Evolutionary conservation across 140 eudicot species (phyloP).

Genomic region (Senecio squalidus): DNA sequence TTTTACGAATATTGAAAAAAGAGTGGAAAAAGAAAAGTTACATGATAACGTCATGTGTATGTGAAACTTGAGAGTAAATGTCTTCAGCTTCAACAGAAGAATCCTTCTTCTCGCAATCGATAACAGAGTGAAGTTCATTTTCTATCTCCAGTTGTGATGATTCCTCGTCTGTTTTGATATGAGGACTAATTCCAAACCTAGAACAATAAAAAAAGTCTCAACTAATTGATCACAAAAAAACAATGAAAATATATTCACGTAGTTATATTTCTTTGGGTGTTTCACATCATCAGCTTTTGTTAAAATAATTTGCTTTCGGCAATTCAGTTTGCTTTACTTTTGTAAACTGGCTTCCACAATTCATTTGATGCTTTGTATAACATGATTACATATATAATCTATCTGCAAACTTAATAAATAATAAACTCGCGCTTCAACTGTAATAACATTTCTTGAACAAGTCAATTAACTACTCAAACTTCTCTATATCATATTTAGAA

Average conservation of each 20-base stretch:
- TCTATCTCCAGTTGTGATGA: background rate
- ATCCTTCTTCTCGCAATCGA: conserved; percentile 52
- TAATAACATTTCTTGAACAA: too few species aligned
- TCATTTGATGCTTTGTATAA: too few species aligned
- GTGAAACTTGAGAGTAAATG: conserved; percentile 60
- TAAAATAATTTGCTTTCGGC: too few species aligned
- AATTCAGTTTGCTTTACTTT: background rate
- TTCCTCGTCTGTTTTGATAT: background rate
- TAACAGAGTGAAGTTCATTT: background rate
- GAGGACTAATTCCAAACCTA: background rate
- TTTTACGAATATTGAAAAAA: background rate
- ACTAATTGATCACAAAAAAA: background rate
- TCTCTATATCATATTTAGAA: too few species aligned
- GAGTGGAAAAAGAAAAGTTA: conserved; percentile 22
- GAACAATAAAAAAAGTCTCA: background rate
- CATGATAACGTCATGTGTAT: conserved; percentile 62
- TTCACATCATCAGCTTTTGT: too few species aligned
- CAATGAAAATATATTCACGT: background rate
- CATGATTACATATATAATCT: too few species aligned
- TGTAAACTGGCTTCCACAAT: too few species aligned
- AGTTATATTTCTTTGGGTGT: too few species aligned
- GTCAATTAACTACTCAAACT: too few species aligned
- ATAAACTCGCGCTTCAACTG: too few species aligned
- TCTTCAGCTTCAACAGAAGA: conserved; percentile 30
- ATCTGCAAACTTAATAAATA: too few species aligned